Evolutionary conservation across 1,284 basidiomycete genomes (phyloP), one percentile per base, ranked within the genome.

Genomic region (Sanghuangporus baumii): DNA sequence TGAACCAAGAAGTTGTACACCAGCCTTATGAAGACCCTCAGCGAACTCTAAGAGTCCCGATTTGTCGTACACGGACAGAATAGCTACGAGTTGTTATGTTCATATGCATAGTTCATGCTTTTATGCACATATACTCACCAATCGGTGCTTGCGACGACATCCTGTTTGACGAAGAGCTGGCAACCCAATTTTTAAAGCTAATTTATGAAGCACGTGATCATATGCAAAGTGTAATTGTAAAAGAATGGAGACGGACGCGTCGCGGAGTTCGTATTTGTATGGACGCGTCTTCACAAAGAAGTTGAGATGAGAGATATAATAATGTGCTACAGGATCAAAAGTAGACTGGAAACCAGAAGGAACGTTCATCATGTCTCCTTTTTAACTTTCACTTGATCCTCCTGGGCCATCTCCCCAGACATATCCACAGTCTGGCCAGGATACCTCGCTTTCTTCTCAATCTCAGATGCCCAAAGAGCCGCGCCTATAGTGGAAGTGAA

Each of bases 61-160:
- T 80, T 99, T 99, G 82, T 99, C 96, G 75, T 98, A 99, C 63
- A 99, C 97, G 48, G 96, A 98, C 62, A 99, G 81, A 63, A 99
- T 80, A 34, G 96, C 96, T 91, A 63, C 48, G 47, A 26, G 7
- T 6, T 8, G 9, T 3, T n/a, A 38, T 16, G 14, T n/a, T 59
- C 54, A 59, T 7, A 41, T 8, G 14, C 12, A 11, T 40, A n/a
- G 41, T 9, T 18, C 18, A 5, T n/a, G 12, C 20, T 57, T 38
- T 48, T 20, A 16, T 31, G 2, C 2, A 6, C 36, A 50, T 57
- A 43, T 31, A 60, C 52, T 52, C 58, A 64, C 63, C 63, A 34
- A 61, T 64, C 18, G 59, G 63, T 34, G 47, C 1, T 31, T 59
- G 43, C 18, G 43, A 48, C 12, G 55, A 34, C 55, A 57, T 57